A percentile compares a stretch with the other conserved stretches of the same genome.
These are phyloP conservation scores for Aspergillus oerlinghausenensis DNA, from an alignment of 2,329 filamentous ascomycete genomes.

Conservation along the genomic window DNA sequence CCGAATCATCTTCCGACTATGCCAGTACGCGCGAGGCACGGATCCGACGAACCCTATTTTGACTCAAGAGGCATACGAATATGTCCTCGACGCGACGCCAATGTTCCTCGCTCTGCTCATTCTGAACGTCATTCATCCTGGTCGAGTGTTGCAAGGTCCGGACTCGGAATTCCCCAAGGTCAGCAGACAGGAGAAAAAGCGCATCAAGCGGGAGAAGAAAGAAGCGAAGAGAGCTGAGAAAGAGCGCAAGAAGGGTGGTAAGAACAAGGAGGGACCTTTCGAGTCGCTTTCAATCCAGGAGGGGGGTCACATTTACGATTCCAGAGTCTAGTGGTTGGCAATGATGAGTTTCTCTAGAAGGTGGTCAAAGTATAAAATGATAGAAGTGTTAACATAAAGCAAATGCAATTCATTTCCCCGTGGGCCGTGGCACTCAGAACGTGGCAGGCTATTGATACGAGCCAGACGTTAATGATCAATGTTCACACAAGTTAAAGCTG, in stretches of 20 bases:
- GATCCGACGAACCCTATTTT: conserved; percentile 33
- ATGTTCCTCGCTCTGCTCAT: conserved; percentile 36
- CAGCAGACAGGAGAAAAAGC: conserved; percentile 44
- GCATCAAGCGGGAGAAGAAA: conserved; percentile 33
- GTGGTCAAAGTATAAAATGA: background rate
- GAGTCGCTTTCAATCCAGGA: background rate
- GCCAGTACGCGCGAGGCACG: conserved; percentile 53
- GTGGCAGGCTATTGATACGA: no score
- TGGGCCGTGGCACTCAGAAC: no score
- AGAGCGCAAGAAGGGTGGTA: background rate
- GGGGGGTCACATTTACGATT: background rate
- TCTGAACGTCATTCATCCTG: conserved; percentile 38
- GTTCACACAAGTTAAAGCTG: conserved; percentile 14
- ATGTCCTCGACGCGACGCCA: conserved; percentile 37
- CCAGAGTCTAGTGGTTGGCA: background rate
- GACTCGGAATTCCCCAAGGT: conserved; percentile 44
- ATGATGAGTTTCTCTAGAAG: no score
- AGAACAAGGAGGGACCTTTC: background rate
- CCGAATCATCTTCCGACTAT: conserved; percentile 54
- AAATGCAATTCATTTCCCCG: no score
- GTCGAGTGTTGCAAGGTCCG: conserved; percentile 32
- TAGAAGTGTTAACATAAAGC: no score
- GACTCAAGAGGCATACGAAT: conserved; percentile 34
- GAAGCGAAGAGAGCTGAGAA: conserved; percentile 25
- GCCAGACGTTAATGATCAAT: conserved; percentile 1